A percentile compares a stretch with the other conserved stretches of the same genome.
Conservation (phyloP, 2,329 filamentous ascomycete species). For the Leptoxyphium fumago region DNA sequence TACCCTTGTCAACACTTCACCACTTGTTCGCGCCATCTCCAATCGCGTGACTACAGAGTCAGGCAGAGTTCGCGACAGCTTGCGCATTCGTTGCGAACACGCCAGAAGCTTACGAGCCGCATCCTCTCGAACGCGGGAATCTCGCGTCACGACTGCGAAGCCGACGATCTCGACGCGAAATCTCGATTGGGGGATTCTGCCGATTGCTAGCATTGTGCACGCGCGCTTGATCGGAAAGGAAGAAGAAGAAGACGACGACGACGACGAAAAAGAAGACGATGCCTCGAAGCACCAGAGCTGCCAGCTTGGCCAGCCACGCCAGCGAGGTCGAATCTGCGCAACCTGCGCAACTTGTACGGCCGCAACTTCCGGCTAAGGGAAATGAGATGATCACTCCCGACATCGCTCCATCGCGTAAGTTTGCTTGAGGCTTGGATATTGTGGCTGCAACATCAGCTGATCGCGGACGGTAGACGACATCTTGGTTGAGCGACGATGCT, state of each 20-base stretch:
- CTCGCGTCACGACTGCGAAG: background rate
- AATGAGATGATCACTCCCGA: background rate
- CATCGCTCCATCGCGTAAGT: background rate
- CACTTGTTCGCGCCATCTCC: background rate
- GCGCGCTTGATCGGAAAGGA: background rate
- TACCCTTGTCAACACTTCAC: background rate
- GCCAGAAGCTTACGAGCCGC: background rate
- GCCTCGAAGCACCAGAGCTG: background rate
- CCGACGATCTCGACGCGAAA: background rate
- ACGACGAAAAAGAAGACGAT: no score
- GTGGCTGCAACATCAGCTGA: background rate
- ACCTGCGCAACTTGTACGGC: background rate
- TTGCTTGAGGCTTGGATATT: background rate
- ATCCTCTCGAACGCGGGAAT: background rate
- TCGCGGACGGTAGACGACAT: slow-evolving; percentile 26
- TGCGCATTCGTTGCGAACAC: background rate
- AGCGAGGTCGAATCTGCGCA: background rate
- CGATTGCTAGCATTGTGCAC: background rate
- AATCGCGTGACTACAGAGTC: background rate
- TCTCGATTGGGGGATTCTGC: background rate
- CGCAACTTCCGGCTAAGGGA: background rate
- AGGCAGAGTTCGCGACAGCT: background rate
- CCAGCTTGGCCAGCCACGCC: background rate
- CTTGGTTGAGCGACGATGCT: slow-evolving; percentile 67
- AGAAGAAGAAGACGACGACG: no score